Conservation (phyloP, 768 basidiomycete species). For the Pleurotus tuber-regium region DNA sequence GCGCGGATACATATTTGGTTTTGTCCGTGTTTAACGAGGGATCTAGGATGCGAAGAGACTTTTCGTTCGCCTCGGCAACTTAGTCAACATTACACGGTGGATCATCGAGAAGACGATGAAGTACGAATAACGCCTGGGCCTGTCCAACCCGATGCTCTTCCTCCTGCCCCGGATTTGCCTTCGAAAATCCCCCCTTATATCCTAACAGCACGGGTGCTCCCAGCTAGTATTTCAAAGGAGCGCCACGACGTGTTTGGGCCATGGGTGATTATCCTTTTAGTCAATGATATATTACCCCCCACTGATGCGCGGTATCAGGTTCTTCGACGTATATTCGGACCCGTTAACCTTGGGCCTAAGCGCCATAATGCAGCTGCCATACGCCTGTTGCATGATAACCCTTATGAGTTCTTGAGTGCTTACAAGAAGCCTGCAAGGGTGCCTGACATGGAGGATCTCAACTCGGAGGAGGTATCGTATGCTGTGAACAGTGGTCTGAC, state of each 20-base stretch:
- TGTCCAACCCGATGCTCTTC: constrained; percentile 26
- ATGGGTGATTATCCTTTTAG: constrained; percentile 39
- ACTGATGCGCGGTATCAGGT: too few species aligned
- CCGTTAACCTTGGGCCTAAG: constrained; percentile 14
- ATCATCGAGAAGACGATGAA: constrained; percentile 31
- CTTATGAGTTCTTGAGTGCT: constrained; percentile 52
- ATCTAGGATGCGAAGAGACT: constrained; percentile 49
- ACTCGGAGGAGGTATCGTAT: constrained; percentile 45
- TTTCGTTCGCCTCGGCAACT: constrained; percentile 47
- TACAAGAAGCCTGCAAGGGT: constrained; percentile 41
- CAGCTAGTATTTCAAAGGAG: constrained; percentile 44
- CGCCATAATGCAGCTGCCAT: constrained; percentile 2
- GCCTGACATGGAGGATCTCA: constrained; percentile 41
- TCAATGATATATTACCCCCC: constrained; percentile 7
- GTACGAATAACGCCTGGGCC: constrained; percentile 36
- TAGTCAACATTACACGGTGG: constrained; percentile 44
- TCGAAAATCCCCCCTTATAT: constrained; percentile 48
- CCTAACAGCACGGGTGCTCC: constrained; percentile 40
- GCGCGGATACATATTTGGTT: constrained; percentile 9
- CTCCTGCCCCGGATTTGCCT: constrained; percentile 37
- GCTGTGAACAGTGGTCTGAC: constrained; percentile 47
- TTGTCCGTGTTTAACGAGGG: neutral
- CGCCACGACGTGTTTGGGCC: constrained; percentile 50
- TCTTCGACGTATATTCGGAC: constrained; percentile 22
- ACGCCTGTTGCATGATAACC: constrained; percentile 26